Conservation (phyloP, 1,284 basidiomycete genomes). For the Puccinia novopanici region DNA sequence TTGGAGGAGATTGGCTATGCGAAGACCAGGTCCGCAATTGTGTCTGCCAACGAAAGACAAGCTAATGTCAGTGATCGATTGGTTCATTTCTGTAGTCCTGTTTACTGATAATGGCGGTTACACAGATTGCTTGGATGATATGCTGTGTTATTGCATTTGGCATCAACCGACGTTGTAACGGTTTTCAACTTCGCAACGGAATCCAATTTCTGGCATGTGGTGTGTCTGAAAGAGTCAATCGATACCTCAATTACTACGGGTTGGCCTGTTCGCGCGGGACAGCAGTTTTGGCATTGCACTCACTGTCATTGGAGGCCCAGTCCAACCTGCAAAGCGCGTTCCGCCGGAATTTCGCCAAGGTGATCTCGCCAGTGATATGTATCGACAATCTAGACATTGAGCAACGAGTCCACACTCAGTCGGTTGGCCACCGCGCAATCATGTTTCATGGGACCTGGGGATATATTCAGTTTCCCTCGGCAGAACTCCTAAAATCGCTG, state of each 20-base stretch:
- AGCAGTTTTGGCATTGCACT: background rate
- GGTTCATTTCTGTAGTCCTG: no score
- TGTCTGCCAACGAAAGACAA: no score
- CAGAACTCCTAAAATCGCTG: background rate
- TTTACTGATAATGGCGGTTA: no score
- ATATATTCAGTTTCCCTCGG: background rate
- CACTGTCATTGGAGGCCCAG: background rate
- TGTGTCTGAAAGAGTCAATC: background rate
- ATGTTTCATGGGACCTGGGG: constrained; percentile 21
- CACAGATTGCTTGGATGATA: no score
- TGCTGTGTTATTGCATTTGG: background rate
- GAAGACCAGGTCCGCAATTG: no score
- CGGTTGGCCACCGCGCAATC: background rate
- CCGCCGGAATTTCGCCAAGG: background rate
- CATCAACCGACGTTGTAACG: background rate
- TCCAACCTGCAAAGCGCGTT: background rate
- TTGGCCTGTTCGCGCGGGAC: background rate
- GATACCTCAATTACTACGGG: background rate
- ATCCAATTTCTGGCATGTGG: constrained; percentile 12
- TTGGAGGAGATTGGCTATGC: no score
- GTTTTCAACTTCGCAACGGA: background rate
- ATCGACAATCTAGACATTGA: constrained; percentile 35
- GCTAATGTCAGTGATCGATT: no score
- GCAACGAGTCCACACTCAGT: background rate
- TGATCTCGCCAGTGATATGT: background rate